Evolutionary conservation across 495 filamentous ascomycete species (phyloP), one percentile per base, ranked within the genome.

Genomic region (Tricharina praecox): DNA sequence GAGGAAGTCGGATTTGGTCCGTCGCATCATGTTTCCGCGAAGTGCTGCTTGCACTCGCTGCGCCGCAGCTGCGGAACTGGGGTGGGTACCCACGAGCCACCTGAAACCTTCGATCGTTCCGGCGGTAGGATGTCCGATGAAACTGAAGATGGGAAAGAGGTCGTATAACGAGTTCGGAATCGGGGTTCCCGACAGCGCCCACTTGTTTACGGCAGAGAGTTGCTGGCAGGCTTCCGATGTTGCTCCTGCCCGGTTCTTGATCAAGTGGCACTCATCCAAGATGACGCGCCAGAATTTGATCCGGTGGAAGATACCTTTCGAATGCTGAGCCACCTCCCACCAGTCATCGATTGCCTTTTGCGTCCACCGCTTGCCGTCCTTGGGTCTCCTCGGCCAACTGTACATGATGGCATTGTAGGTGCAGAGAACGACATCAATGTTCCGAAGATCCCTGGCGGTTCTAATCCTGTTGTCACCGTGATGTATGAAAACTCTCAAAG

Each of bases 401-500:
- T 30, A 46, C 32, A 48, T 37, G 26, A 63, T 40, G 4, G 62
- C 51, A 11, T 53, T 26, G 43, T 63, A 64, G 36, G 50, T 53
- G 3, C 51, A 52, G 7, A 64, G 40, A n/a, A 60, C 52, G 4
- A 58, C 55, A n/a, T 54, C 47, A 8, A 24, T 13, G 3, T 45
- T 13, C 23, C 46, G n/a, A 38, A 45, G 23, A 3, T 49, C 34
- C 10, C 38, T 21, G 19, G 52, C 21, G 0, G 20, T 50, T 7
- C 46, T 36, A 13, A 55, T 36, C 44, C 69, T 73, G 15, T 63
- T 62, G 18, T 62, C 48, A 1, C 75, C 75, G 53, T 81, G 78
- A 43, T 80, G 76, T n/a, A 74, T 69, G 49, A 74, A 64, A 15
- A 79, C 69, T 16, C 23, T 20, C 25, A 48, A 44, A 37, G 66